Evolutionary conservation across 2,329 filamentous ascomycete genomes (phyloP), one percentile per base, ranked within the genome.

Genomic region (Huntiella abstrusa): DNA sequence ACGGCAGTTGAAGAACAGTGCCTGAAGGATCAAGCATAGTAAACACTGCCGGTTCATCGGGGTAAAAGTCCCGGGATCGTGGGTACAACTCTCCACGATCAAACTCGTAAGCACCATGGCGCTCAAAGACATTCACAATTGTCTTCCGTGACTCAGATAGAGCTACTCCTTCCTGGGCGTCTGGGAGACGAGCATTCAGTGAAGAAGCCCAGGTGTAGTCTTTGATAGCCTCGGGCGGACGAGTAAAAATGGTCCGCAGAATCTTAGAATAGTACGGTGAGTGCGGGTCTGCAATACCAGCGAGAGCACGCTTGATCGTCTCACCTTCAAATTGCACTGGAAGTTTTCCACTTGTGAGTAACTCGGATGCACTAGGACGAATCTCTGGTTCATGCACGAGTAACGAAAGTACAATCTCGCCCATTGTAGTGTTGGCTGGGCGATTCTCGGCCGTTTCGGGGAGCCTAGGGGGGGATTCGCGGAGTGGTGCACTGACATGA

Each of bases 321-420:
- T 95, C 88, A 55, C 88, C 87, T 60, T 95, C 87, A 62, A 94
- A 84, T 57, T 91, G 84, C 5, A 94, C 73, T 0, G 91, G 91
- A 4, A 98, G 70, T 56, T 86, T 86, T 15, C 84, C 84, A 55
- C 83, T 87, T 52, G 83, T 79, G 2, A 96, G 66, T 8, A 98
- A 72, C 50, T 94, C 86, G 1, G 73, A 67, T 50, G 83, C 87
- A 15, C 80, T 84, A 1, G 88, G 91, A 2, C 91, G 75, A 54
- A 87, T 77, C 51, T 77, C 82, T 1, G 87, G 84, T 47, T 79
- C 80, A 55, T 94, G 86, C 41, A 75, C 85, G 36, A 96, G 70
- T 1, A 98, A 66, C 1, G 81, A 83, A 13, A 77, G 65, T 44
- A 95, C 79, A 35, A 96, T 85, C 16, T 79, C 77, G 2, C 76